Evolutionary conservation across 139 green algal species (phyloP), one percentile per base, ranked within the genome.

Genomic region (Gonium pectorale): DNA sequence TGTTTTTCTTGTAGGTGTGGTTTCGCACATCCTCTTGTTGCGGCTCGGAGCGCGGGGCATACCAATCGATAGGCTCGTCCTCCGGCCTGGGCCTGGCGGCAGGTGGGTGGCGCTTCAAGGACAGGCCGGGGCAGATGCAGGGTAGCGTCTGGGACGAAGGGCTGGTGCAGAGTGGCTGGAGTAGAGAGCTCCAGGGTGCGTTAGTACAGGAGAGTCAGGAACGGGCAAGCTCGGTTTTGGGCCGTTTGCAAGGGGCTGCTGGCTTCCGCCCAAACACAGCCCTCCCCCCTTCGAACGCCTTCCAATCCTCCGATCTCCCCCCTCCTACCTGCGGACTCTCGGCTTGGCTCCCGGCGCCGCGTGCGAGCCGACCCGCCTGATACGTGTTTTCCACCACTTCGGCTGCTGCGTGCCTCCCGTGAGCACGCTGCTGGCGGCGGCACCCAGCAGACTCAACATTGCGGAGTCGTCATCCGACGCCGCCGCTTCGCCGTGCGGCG

Each of bases 1-100:
- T 41, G 1, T 41, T 43, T 15, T 41, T 77, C 68, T 77, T 77
- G 68, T 77, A 77, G 44, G 41, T 60, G 68, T 77, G 68, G 15
- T 43, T 26, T 9, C n/a, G 26, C 17, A 62, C 68, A 6, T 44
- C 24, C 43, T 77, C 68, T 7, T 62, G 68, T 7, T 77, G 68
- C 11, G 68, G 68, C 43, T 62, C 43, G 27, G 68, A n/a, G n/a
- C n/a, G 68, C 13, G 68, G 6, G 27, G 68, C 43, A 27, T 37
- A 43, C 68, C 68, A 77, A 27, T 77, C 68, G 17, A 77, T 24
- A 7, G 68, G 29, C 43, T 44, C 43, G 7, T 37, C 21, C 44
- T 77, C 68, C 4, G 68, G 40, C 9, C 60, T 77, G 31, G 70
- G 70, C 49, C 70, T 79, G 24, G 5, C 24, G 17, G 17, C 49